Percentiles rank a stretch among this genome's conserved stretches.
phyloP scores from a whole-genome alignment of 176 grass and related monocot species.

The Dendrocalamus sinicus region DNA sequence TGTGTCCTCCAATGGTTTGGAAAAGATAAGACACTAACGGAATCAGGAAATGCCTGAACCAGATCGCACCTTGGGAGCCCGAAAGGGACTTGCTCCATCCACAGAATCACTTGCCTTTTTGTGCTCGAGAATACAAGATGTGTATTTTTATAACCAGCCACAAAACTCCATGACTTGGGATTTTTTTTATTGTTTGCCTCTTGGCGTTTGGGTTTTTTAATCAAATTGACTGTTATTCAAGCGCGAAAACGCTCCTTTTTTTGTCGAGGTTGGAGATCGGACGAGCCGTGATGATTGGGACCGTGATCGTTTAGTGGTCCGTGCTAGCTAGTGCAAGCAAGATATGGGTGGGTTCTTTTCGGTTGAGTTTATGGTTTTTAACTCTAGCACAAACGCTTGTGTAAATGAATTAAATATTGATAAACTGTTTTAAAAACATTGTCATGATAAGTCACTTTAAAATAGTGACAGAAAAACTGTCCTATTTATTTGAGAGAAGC shows the following conservation, averaged over 20 bases:
- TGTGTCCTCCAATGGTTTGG: slow-evolving; percentile 38
- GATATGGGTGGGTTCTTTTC: background rate
- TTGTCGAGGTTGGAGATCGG: background rate
- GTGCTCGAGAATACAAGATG: slow-evolving; percentile 21
- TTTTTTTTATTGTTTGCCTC: background rate
- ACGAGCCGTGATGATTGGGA: slow-evolving; percentile 20
- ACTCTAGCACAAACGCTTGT: too few relatives aligned
- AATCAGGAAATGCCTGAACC: slow-evolving; percentile 43
- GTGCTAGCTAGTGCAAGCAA: slow-evolving; percentile 26
- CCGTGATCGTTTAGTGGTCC: slow-evolving; percentile 25
- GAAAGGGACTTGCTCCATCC: slow-evolving; percentile 1
- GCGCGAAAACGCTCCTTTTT: background rate
- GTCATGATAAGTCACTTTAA: too few relatives aligned
- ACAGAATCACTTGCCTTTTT: background rate
- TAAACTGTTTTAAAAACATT: too few relatives aligned
- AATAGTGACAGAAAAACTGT: too few relatives aligned
- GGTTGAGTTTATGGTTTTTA: too few relatives aligned
- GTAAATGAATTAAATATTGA: too few relatives aligned
- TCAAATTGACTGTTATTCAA: background rate
- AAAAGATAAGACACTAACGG: slow-evolving; percentile 34
- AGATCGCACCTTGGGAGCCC: slow-evolving; percentile 47
- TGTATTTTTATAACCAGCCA: background rate
- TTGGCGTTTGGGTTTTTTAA: background rate
- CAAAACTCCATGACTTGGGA: background rate
- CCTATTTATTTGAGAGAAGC: too few relatives aligned